Conservation (phyloP, 208 protist genomes). For the Naegleria gruberi region DNA sequence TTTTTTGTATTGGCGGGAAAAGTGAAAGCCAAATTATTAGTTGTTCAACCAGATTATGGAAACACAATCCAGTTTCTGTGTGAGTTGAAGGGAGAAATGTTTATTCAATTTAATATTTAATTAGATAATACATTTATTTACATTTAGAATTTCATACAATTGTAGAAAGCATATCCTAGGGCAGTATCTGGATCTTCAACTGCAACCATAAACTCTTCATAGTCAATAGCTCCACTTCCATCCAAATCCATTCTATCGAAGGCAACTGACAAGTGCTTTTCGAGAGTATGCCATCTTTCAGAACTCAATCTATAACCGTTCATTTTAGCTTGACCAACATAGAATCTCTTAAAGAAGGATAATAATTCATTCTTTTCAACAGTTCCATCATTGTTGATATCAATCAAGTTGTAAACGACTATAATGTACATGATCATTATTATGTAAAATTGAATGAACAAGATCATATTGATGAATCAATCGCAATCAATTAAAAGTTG, state of each 20-base stretch:
- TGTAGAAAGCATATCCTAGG: not conserved
- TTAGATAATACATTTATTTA: too few species aligned
- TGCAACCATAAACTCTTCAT: conserved; percentile 2
- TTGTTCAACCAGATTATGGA: not conserved
- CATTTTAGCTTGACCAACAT: conserved; percentile 13
- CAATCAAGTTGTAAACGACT: conserved; percentile 7
- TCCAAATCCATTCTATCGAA: conserved; percentile 4
- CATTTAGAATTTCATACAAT: not conserved
- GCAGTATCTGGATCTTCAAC: not conserved
- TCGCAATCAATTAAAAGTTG: too few species aligned
- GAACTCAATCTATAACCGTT: not conserved
- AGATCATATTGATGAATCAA: too few species aligned
- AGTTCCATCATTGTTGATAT: not conserved
- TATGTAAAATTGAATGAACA: too few species aligned
- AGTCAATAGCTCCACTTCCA: not conserved
- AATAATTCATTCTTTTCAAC: not conserved
- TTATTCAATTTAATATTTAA: too few species aligned
- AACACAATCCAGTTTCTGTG: not conserved
- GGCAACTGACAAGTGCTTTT: not conserved
- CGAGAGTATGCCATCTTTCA: not conserved
- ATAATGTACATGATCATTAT: not conserved
- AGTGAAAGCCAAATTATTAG: not conserved
- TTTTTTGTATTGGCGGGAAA: not conserved
- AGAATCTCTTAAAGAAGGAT: conserved; percentile 1
- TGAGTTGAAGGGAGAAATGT: too few species aligned